Evolutionary conservation across 345 rosid genomes (phyloP), one percentile per base, ranked within the genome.

Genomic region (Brassica cretica): DNA sequence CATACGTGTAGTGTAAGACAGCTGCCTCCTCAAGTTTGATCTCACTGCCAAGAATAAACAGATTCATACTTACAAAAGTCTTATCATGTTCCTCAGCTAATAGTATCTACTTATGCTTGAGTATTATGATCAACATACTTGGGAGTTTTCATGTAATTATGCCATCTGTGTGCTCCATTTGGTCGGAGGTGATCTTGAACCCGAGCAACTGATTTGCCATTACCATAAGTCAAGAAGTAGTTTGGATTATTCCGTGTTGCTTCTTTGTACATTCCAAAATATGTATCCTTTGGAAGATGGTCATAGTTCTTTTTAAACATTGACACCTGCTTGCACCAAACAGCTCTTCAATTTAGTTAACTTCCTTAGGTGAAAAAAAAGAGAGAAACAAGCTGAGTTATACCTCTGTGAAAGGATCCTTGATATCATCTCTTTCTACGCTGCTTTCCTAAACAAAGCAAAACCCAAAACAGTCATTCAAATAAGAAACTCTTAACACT

Each of bases 81-180:
- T 37, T 4, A 51, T 61, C 58, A 35, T 27, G 27, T 74, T 74
- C 21, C 37, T 56, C 29, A 39, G 33, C 41, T n/a, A 41, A 64
- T 65, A 75, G 1, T 19, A 70, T 39, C 7, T 24, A 51, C 64
- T 18, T 51, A 37, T 69, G 29, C 6, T 4, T 30, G 3, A 24
- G 35, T 46, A 62, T n/a, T 60, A 62, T 4, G 8, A 65, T 66
- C 56, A 5, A 77, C 87, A 69, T 86, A 93, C 98, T 86, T 86
- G 78, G 98, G 99, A 46, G 86, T 82, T 82, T 93, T 91, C 96
- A 88, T 91, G 77, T 93, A 93, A 76, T 95, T 93, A 83, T 93
- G 98, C 98, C 98, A 93, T 86, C 99, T 91, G 78, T 93, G 99
- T 44, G 99, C 96, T 76, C 99, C 99, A 84, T 95, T 95, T 72